A percentile compares a stretch with the other conserved stretches of the same genome.
These are phyloP conservation scores for Boletellus sp. DNA, from an alignment of 768 basidiomycete genomes.

Conservation along the genomic window DNA sequence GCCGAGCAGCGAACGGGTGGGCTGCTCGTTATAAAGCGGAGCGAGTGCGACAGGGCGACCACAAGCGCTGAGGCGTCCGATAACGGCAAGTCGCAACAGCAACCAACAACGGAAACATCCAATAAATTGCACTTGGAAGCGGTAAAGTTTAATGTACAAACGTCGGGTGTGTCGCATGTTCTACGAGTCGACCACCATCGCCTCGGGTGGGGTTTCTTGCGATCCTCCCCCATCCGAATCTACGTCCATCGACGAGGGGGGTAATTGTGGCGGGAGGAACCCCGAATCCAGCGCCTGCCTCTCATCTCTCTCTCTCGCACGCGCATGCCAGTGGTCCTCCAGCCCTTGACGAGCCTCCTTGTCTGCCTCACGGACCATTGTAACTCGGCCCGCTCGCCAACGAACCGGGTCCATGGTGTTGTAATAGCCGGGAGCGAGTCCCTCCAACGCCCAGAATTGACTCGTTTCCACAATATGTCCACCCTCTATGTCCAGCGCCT, in stretches of 20 bases:
- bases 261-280: conserved; percentile 12
- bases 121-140: background rate
- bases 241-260: background rate
- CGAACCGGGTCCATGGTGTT: conserved; percentile 67
- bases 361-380: conserved; percentile 65
- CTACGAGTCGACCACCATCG: conserved; percentile 22
- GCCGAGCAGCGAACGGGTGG: conserved; percentile 8
- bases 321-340: conserved; percentile 36
- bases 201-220: conserved; percentile 4
- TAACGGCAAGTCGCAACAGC: conserved; percentile 25
- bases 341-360: conserved; percentile 43
- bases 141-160: background rate
- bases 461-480: conserved; percentile 40
- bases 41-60: conserved; percentile 4
- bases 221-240: background rate
- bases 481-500: conserved; percentile 36
- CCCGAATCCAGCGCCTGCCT: conserved; percentile 14
- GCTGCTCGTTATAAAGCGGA: background rate
- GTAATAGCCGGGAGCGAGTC: conserved; percentile 59
- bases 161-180: background rate
- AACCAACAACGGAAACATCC: conserved; percentile 6
- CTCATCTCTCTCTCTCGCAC: conserved; percentile 29
- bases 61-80: background rate
- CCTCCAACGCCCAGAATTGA: conserved; percentile 71
- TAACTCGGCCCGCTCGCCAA: conserved; percentile 48